Evolutionary conservation across 2,329 filamentous ascomycete genomes (phyloP).

Genomic region (Dryadomyces quercivorus): DNA sequence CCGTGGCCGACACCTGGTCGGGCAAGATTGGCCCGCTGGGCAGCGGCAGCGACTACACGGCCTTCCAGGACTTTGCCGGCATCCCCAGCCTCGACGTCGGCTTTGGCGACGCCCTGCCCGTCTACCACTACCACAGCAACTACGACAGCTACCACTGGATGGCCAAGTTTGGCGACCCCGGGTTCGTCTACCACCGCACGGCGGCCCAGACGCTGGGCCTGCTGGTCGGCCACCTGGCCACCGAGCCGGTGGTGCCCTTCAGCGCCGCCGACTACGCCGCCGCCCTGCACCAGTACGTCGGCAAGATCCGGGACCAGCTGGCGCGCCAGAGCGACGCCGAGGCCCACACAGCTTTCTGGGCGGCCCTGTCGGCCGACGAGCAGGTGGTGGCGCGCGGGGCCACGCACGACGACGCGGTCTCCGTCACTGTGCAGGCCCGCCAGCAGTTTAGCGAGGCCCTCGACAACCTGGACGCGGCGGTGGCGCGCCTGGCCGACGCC

Average conservation of each 20-base stretch:
- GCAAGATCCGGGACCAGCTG: slow-evolving; percentile 37
- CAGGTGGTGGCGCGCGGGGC: slow-evolving; percentile 15
- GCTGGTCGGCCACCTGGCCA: slow-evolving; percentile 46
- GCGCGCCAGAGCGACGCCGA: slow-evolving; percentile 11
- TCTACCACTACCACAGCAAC: slow-evolving; percentile 83
- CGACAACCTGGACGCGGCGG: slow-evolving; percentile 19
- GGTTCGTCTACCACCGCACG: slow-evolving; percentile 52
- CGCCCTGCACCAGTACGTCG: slow-evolving; percentile 39
- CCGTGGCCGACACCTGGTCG: slow-evolving; percentile 55
- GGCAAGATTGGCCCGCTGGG: slow-evolving; percentile 53
- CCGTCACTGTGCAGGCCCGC: slow-evolving; percentile 1
- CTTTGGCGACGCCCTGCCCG: slow-evolving; percentile 38
- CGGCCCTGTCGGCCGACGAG: slow-evolving; percentile 17
- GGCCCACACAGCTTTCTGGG: not conserved
- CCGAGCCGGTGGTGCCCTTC: slow-evolving; percentile 50
- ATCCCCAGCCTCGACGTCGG: slow-evolving; percentile 53
- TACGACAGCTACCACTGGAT: slow-evolving; percentile 91
- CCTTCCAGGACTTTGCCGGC: slow-evolving; percentile 61
- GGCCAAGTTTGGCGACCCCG: slow-evolving; percentile 62
- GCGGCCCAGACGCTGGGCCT: slow-evolving; percentile 55
- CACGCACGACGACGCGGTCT: not conserved
- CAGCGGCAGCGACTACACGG: slow-evolving; percentile 62
- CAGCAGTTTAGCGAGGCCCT: slow-evolving; percentile 9
- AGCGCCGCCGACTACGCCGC: slow-evolving; percentile 52
- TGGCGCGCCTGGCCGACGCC: slow-evolving; percentile 21